These are phyloP conservation scores for Telopea speciosissima DNA, from an alignment of 177 flowering plant species.

Conservation along the genomic window DNA sequence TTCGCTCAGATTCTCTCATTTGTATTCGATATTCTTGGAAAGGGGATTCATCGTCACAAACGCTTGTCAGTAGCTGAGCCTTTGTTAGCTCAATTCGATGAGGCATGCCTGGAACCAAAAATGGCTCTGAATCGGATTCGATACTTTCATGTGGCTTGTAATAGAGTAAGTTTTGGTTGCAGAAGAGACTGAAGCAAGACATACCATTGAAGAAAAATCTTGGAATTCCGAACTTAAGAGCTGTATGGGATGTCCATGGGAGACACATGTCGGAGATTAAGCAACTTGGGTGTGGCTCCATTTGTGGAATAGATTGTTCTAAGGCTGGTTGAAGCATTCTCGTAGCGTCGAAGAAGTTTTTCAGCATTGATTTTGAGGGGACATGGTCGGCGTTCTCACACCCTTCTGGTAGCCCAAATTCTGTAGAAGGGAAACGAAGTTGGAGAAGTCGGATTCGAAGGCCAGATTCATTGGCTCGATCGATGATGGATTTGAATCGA, in stretches of 20 bases:
- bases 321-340: background rate
- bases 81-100: slow-evolving; percentile 28
- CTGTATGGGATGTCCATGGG: background rate
- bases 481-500: slow-evolving; percentile 13
- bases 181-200: slow-evolving; percentile 3
- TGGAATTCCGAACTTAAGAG: background rate
- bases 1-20: slow-evolving; percentile 30
- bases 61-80: background rate
- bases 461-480: slow-evolving; percentile 12
- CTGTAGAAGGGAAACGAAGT: too few relatives aligned
- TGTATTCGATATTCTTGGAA: slow-evolving; percentile 15
- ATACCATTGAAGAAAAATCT: background rate
- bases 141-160: slow-evolving; percentile 20
- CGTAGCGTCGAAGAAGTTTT: background rate
- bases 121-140: slow-evolving; percentile 27
- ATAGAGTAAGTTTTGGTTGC: slow-evolving; percentile 26
- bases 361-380: slow-evolving; percentile 7
- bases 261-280: background rate
- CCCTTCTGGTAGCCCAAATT: slow-evolving; percentile 19
- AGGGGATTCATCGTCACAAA: background rate
- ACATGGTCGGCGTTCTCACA: slow-evolving; percentile 23
- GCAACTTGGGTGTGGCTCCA: background rate
- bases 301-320: background rate
- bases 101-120: slow-evolving; percentile 42
- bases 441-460: slow-evolving; percentile 9